phyloP scores from a whole-genome alignment of 805 yeast species.

The Metschnikowia vanudenii region DNA sequence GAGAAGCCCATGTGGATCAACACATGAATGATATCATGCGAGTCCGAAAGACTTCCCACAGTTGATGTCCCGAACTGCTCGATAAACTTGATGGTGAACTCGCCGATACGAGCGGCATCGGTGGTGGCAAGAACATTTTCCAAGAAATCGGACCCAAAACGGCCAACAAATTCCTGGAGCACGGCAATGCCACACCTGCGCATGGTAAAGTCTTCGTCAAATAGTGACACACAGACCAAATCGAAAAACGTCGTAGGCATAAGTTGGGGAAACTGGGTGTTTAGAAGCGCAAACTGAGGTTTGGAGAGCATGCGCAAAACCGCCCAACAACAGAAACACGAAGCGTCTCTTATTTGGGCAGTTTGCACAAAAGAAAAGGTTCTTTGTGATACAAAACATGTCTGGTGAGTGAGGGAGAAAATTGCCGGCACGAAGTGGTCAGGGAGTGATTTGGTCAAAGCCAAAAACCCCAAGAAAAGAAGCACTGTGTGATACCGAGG shows the following conservation, averaged over 20 bases:
- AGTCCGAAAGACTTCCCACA: conserved; percentile 22
- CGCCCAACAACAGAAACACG: conserved; percentile 86
- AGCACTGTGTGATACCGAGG: conserved; percentile 57
- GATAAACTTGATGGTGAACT: conserved; percentile 48
- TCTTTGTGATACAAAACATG: conserved; percentile 57
- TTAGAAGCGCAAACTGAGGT: conserved; percentile 17
- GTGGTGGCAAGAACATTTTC: conserved; percentile 12
- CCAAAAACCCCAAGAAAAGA: conserved; percentile 50
- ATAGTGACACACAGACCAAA: conserved; percentile 54
- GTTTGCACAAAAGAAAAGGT: conserved; percentile 55
- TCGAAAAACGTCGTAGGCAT: conserved; percentile 27
- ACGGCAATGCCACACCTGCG: conserved; percentile 86
- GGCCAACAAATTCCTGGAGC: conserved; percentile 78
- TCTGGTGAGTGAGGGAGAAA: conserved; percentile 41
- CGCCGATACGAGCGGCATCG: conserved; percentile 23
- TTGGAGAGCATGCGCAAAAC: conserved; percentile 43
- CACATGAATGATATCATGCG: conserved; percentile 18
- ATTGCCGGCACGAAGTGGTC: conserved; percentile 21
- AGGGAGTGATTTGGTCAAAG: conserved; percentile 31
- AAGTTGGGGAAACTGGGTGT: conserved; percentile 14
- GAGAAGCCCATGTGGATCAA: conserved; percentile 28
- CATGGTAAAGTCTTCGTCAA: conserved; percentile 71
- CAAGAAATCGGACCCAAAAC: conserved; percentile 53
- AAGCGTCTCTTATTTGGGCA: conserved; percentile 74
- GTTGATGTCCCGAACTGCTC: conserved; percentile 53